phyloP scores from a whole-genome alignment of 169 alveolate genomes.

The Plasmodium malariae region DNA sequence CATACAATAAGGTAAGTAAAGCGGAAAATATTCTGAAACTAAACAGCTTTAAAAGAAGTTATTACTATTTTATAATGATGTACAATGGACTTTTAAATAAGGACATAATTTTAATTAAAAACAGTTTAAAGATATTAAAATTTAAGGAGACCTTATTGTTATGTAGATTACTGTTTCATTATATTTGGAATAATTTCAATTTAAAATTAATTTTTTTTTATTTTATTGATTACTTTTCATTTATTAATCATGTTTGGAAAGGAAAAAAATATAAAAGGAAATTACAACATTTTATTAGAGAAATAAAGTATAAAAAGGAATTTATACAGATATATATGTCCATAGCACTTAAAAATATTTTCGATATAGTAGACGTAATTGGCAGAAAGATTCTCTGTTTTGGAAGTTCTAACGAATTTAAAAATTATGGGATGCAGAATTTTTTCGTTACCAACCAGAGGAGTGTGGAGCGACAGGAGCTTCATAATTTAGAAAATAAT shows the following conservation, averaged over 20 bases:
- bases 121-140: constrained; percentile 16
- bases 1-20: constrained; percentile 9
- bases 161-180: constrained; percentile 56
- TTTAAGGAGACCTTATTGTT: constrained; percentile 40
- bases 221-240: constrained; percentile 51
- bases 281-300: not conserved
- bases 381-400: constrained; percentile 39
- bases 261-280: constrained; percentile 28
- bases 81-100: constrained; percentile 55
- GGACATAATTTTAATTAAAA: constrained; percentile 35
- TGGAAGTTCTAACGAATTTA: constrained; percentile 2
- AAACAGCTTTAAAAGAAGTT: constrained; percentile 27
- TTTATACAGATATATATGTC: constrained; percentile 29
- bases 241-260: constrained; percentile 48
- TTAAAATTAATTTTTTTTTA: constrained; percentile 43
- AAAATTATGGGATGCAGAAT: not conserved
- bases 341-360: constrained; percentile 3
- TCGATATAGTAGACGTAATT: constrained; percentile 30
- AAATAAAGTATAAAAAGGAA: constrained; percentile 27
- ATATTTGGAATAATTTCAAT: constrained; percentile 51
- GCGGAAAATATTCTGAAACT: constrained; percentile 28
- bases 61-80: constrained; percentile 36
- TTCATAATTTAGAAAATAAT: not conserved
- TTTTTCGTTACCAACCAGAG: not conserved
- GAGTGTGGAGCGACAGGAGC: not conserved